phyloP scores from a whole-genome alignment of 139 green algal species.

The Chlorella vulgaris region DNA sequence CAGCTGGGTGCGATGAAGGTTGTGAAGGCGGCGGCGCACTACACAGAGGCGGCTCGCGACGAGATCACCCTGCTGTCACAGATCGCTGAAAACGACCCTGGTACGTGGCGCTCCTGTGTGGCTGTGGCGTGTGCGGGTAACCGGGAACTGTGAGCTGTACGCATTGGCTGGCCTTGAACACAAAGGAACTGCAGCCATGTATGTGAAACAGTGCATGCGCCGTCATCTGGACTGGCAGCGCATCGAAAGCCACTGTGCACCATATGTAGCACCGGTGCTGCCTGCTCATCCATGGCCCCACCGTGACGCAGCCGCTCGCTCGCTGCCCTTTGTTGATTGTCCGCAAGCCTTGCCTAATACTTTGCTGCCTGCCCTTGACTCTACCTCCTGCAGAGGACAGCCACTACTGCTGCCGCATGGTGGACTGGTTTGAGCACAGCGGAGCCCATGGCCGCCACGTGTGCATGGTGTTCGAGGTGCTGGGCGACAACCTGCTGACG shows the following conservation, averaged over 20 bases:
- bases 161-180: too few relatives aligned
- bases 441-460: conserved; percentile 94
- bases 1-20: conserved; percentile 65
- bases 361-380: not conserved
- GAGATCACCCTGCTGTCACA: conserved; percentile 92
- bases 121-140: not conserved
- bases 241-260: too few relatives aligned
- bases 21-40: conserved; percentile 95
- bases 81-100: conserved; percentile 60
- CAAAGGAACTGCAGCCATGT: too few relatives aligned
- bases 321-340: too few relatives aligned
- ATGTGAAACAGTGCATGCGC: too few relatives aligned
- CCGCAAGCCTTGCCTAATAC: too few relatives aligned
- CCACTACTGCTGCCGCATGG: conserved; percentile 74
- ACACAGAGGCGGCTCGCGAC: conserved; percentile 96
- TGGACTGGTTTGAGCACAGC: conserved; percentile 93
- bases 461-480: conserved; percentile 98
- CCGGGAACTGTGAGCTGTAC: too few relatives aligned
- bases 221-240: too few relatives aligned
- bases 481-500: conserved; percentile 84
- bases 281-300: too few relatives aligned
- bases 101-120: not conserved
- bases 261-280: too few relatives aligned
- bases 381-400: conserved; percentile 31
- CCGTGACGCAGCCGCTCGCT: too few relatives aligned